Percentiles rank a stretch among this genome's conserved stretches.
phyloP scores from a whole-genome alignment of 352 stramenopile genomes.

The Albugo candida region DNA sequence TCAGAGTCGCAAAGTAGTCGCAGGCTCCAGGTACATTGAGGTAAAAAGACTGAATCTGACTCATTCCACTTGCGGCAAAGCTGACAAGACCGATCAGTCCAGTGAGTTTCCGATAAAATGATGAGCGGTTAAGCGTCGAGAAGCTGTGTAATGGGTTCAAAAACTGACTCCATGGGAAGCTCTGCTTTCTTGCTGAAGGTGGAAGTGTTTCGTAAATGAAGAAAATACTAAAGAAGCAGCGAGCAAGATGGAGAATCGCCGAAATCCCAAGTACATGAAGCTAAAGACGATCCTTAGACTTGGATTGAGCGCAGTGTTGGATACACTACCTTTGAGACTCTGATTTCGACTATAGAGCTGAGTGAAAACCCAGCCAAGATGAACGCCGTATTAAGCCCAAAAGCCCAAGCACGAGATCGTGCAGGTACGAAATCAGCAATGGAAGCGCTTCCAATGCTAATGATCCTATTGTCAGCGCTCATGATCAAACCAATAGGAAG shows the following conservation, averaged over 20 bases:
- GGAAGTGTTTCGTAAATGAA: constrained; percentile 27
- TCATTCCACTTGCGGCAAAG: constrained; percentile 36
- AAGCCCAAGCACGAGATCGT: constrained; percentile 27
- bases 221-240: constrained; percentile 30
- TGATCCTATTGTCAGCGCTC: constrained; percentile 13
- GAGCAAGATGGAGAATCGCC: constrained; percentile 21
- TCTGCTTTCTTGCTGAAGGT: neutral
- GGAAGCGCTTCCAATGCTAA: constrained; percentile 30
- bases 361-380: constrained; percentile 35
- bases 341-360: constrained; percentile 23
- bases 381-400: constrained; percentile 33
- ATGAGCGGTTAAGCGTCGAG: constrained; percentile 38
- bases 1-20: no score
- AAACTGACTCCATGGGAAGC: constrained; percentile 11
- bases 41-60: constrained; percentile 49
- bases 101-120: constrained; percentile 42
- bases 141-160: constrained; percentile 35
- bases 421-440: constrained; percentile 38
- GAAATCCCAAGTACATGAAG: constrained; percentile 26
- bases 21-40: constrained; percentile 23
- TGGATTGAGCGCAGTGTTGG: no score
- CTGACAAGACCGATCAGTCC: constrained; percentile 41
- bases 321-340: constrained; percentile 25
- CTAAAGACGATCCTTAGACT: constrained; percentile 6
- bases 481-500: neutral